Base-by-base conservation (phyloP, 768 basidiomycete genomes). In the Grammothele lineata region DNA sequence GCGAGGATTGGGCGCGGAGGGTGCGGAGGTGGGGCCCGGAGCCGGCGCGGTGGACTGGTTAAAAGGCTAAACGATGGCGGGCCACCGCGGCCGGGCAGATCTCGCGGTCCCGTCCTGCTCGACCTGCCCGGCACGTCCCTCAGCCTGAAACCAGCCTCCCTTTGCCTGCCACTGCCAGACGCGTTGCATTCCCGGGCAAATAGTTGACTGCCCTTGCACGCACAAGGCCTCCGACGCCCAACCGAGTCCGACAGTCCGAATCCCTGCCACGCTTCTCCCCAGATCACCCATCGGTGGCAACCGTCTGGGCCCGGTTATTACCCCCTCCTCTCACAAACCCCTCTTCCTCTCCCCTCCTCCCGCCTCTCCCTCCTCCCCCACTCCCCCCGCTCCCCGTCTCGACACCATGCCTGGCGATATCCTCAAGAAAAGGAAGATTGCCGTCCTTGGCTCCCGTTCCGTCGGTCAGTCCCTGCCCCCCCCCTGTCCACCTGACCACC, bases 391-490 rank as follows among this genome's bases (percentile, higher is more conserved):
- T 22, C 41, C 50, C 23, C 46, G 40, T 50, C 50, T 36, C 46
- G 39, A 39, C 46, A 53, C 43, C 53, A 68, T 68, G 66, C 59
- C 67, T 38, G 60, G 62, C 42, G 64, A 69, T 54, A 57, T 67
- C 39, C 67, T 88, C 66, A 87, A 80, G 73, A 87, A 87, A 72
- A 76, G 90, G 63, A 93, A 89, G 74, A 92, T 94, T 53, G 91
- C 88, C 39, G 83, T 91, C 45, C 78, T 92, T 23, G 90, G 90
- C 50, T 80, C 87, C 48, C 85, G 92, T 60, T 88, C 87, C 58
- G 92, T 94, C 65, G 92, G 92, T 92, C 56, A 64, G 82, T 66
- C 35, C 40, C 47, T 60, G 37, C 52, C 54, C 53, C 60, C 38
- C 53, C 54, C 54, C 47, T 58, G 36, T 43, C 47, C 34, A 9